These are phyloP conservation scores for Cystofilobasidium ferigula DNA, from an alignment of 768 basidiomycete species.

Conservation along the genomic window DNA sequence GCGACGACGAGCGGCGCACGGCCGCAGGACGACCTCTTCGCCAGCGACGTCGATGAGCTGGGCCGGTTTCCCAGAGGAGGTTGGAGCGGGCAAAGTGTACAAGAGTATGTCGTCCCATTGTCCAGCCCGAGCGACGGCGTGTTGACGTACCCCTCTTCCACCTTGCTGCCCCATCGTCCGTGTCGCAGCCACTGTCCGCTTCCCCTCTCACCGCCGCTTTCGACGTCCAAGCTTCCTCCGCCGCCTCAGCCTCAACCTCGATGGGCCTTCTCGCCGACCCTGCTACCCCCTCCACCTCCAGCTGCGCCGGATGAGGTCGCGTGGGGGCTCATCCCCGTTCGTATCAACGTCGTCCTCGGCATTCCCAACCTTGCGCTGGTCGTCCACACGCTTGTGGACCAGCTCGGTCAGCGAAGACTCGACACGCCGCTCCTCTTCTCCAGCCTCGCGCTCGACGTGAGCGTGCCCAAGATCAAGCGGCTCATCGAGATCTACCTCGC, in stretches of 20 bases:
- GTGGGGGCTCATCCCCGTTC: background rate
- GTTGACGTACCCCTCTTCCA: background rate
- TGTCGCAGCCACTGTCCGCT: background rate
- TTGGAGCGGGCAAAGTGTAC: background rate
- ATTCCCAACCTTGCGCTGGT: background rate
- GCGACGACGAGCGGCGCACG: background rate
- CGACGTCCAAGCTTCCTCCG: background rate
- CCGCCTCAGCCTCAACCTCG: background rate
- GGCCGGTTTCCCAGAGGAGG: background rate
- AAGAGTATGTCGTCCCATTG: background rate
- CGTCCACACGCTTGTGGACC: background rate
- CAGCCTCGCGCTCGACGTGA: conserved; percentile 72
- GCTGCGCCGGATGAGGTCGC: background rate
- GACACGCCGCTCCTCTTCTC: conserved; percentile 81
- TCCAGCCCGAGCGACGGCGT: too few species aligned
- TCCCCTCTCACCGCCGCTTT: background rate
- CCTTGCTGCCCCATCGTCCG: too few species aligned
- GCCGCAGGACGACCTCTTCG: background rate
- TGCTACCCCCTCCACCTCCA: background rate
- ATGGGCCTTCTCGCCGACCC: background rate
- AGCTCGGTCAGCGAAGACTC: background rate
- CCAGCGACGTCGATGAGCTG: background rate
- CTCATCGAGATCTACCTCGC: conserved; percentile 70
- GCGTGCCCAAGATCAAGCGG: conserved; percentile 57
- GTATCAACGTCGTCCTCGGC: conserved; percentile 1